Evolutionary conservation across 495 filamentous ascomycete genomes (phyloP).

Genomic region (Penicillium macrosclerotiorum): DNA sequence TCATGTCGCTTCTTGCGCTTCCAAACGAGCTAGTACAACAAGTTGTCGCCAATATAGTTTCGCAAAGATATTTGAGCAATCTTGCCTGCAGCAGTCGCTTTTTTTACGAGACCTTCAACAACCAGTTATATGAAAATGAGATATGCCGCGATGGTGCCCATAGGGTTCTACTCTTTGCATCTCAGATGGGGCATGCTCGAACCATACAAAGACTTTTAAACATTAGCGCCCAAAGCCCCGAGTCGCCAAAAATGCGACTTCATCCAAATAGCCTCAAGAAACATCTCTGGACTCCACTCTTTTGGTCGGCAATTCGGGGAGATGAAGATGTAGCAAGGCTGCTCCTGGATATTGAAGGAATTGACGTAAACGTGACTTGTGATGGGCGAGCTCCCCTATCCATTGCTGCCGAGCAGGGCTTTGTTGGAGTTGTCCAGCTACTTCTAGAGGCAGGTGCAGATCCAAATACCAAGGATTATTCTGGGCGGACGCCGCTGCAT

Average conservation of each 20-base stretch:
- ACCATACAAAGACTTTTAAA: not conserved
- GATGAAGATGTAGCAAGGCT: not conserved
- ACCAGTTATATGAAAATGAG: not conserved
- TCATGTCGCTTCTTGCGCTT: conserved; percentile 1
- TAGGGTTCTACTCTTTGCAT: not conserved
- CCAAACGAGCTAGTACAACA: conserved; percentile 4
- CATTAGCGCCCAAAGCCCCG: not conserved
- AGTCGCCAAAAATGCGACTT: not conserved
- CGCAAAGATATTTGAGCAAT: not conserved
- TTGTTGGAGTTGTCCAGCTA: not conserved
- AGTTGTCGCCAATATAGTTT: not conserved
- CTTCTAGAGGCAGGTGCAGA: not conserved
- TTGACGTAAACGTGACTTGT: not conserved
- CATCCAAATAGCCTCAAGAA: not conserved
- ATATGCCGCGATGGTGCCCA: not conserved
- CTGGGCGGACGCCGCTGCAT: not conserved
- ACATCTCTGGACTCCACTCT: not conserved
- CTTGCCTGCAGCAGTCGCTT: not conserved
- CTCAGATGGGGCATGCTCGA: not conserved
- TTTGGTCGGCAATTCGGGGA: conserved; percentile 4
- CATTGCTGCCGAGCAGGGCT: not conserved
- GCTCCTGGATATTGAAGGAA: conserved; percentile 2
- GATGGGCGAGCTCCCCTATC: not conserved
- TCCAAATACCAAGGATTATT: not conserved
- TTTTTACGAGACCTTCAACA: not conserved